Base-by-base conservation (phyloP, 2,329 filamentous ascomycete genomes). In the Aspergillaceae sp. region DNA sequence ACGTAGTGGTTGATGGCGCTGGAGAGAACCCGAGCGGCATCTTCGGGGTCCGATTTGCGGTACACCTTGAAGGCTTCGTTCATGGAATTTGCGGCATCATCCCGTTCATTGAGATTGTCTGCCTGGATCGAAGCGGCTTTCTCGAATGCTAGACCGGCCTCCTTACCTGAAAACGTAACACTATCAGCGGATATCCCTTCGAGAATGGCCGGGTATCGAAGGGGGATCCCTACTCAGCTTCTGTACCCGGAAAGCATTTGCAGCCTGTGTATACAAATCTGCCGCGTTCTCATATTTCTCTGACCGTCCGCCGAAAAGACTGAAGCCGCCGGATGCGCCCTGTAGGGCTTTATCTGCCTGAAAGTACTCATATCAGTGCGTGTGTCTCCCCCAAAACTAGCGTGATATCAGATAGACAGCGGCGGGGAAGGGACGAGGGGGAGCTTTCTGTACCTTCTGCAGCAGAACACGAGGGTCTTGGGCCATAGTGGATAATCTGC, bases 41-140 rank as follows among this genome's bases (percentile, higher is more conserved):
- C 84, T 62, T 87, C 77, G 19, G 89, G 89, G 59, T 87, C 82
- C 44, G 86, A 82, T 70, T 89, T 94, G 59, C 84, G 80, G 73
- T 96, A 97, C 49, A 88, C 85, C 74, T 97, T 96, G 78, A 90
- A 97, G 44, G 92, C 92, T 66, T 97, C 90, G 60, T 84, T 80
- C 50, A 89, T 74, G 41, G 85, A 84, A 69, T 94, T 94, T 53
- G 91, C 90, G 41, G 89, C 88, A 64, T 97, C 92, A 64, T 94
- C 87, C 37, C 86, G 87, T 63, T 97, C 90, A 63, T 89, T 94
- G 43, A 97, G 78, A 58, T 90, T 83, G 55, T 82, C 77, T 42
- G 74, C 79, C 67, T 94, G 87, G 49, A 97, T 83, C 38, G 78
- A 69, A n/a, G 89, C 91, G 8, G 88, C 88, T 66, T 83, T 79